Conservation (phyloP, 192 early-diverging fungal species). For the Cladochytrium replicatum region DNA sequence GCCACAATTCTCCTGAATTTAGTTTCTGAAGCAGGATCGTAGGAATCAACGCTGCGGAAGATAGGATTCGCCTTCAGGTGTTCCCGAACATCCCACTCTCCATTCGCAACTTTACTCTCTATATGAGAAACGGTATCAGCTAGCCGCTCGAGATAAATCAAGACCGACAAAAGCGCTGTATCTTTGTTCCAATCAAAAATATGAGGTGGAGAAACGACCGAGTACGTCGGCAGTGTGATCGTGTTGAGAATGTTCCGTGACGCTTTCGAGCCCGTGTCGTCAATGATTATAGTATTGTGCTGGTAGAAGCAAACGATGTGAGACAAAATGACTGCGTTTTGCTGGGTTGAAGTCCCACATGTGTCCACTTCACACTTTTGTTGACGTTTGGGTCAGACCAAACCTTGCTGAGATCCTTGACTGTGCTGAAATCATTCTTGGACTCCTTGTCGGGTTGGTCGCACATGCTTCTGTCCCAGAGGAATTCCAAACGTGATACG, state of each 20-base stretch:
- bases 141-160: slow-evolving; percentile 12
- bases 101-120: no score
- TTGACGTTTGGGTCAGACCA: slow-evolving; percentile 22
- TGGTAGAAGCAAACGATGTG: not conserved
- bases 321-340: no score
- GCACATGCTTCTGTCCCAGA: slow-evolving; percentile 25
- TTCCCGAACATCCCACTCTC: slow-evolving; percentile 15
- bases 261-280: slow-evolving; percentile 29
- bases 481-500: slow-evolving; percentile 9
- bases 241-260: slow-evolving; percentile 19
- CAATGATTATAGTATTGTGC: slow-evolving; percentile 33
- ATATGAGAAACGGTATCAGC: not conserved
- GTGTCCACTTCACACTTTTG: not conserved
- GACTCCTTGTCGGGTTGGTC: slow-evolving; percentile 2
- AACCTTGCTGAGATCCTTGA: slow-evolving; percentile 27
- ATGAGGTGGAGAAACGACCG: slow-evolving; percentile 14
- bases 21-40: no score
- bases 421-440: not conserved
- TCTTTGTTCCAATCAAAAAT: slow-evolving; percentile 16
- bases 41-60: no score
- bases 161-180: slow-evolving; percentile 11
- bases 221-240: slow-evolving; percentile 27
- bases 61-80: slow-evolving; percentile 4
- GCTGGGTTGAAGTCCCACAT: not conserved
- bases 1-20: no score